Base-by-base conservation (phyloP, 2,329 filamentous ascomycete species). In the Arthrobotrys iridis region DNA sequence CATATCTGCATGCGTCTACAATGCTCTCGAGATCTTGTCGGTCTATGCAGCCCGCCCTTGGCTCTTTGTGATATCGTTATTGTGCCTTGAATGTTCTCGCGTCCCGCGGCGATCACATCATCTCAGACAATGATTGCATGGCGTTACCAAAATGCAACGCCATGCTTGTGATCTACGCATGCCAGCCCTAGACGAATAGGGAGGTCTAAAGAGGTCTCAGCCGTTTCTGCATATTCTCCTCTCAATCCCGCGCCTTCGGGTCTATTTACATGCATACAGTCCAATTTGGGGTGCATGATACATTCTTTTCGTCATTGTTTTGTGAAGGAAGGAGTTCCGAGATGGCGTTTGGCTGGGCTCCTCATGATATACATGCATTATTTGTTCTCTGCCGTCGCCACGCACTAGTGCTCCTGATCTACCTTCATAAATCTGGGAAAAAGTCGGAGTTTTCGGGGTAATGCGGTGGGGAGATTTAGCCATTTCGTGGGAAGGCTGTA, bases 371-470 rank as follows among this genome's bases (percentile, higher is more conserved):
- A 18, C 30, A 8, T 22, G 24, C 4, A 24, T 37, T 43, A 28
- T 59, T 11, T 41, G 22, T 41, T 24, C 37, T 59, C 55, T 43
- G 55, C 55, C 55, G 55, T 59, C 43, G 55, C 55, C 55, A 59
- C 55, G 6, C n/a, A n/a, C n/a, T n/a, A 18, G 28, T n/a, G 22
- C 30, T 37, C 50, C 28, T 55, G 18, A 55, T 37, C 28, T 37
- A n/a, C 5, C n/a, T 37, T 7, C n/a, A 7, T 3, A 43, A 26
- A 18, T 30, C 35, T 30, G 22, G 22, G 30, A 37, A 55, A 52
- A 46, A 2, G 20, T 60, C 28, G 52, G 52, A 60, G 52, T 50
- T 50, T 28, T 68, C 64, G 64, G 64, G 33, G 64, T 60, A 43
- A 4, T 41, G 18, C 5, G 22, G 66, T 63, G 66, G 57, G 66